Evolutionary conservation across 2,329 filamentous ascomycete genomes (phyloP).

Genomic region (Colletotrichum falcatum): DNA sequence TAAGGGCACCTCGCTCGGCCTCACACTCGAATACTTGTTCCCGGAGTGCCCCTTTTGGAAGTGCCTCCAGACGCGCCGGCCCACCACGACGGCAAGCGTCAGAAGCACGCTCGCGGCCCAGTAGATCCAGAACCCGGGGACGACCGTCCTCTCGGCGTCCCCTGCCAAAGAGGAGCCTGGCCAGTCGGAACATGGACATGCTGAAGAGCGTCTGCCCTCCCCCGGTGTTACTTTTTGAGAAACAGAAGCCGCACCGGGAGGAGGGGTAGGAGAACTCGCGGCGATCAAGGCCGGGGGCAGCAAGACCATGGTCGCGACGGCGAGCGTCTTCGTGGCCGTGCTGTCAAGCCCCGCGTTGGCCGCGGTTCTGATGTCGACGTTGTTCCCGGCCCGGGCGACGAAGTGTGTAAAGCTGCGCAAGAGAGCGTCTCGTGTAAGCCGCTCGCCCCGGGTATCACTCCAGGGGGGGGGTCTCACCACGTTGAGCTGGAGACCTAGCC

Average conservation of each 20-base stretch:
- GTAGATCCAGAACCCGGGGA: slow-evolving; percentile 1
- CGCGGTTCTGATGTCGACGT: neutral
- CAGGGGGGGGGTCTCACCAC: neutral
- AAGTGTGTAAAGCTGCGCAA: slow-evolving; percentile 1
- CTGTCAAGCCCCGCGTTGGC: neutral
- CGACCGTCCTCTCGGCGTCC: neutral
- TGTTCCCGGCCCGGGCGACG: neutral
- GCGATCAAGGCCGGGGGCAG: slow-evolving; percentile 8
- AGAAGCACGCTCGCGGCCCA: slow-evolving; percentile 1
- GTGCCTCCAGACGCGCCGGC: slow-evolving; percentile 5
- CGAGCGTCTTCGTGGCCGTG: slow-evolving; percentile 10
- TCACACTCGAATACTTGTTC: neutral
- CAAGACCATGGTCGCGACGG: slow-evolving; percentile 8
- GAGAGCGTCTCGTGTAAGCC: neutral
- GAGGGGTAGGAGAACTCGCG: neutral
- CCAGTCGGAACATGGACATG: slow-evolving; percentile 14
- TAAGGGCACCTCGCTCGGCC: neutral
- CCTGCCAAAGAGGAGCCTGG: neutral
- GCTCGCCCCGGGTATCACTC: neutral
- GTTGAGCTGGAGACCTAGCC: neutral
- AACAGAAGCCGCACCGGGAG: too few relatives aligned
- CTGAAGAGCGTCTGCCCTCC: neutral
- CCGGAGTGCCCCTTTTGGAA: slow-evolving; percentile 1
- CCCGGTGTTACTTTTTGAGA: neutral
- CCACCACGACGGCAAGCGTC: neutral